Conservation (phyloP, 129 eudicot species). For the Arctium minus region DNA sequence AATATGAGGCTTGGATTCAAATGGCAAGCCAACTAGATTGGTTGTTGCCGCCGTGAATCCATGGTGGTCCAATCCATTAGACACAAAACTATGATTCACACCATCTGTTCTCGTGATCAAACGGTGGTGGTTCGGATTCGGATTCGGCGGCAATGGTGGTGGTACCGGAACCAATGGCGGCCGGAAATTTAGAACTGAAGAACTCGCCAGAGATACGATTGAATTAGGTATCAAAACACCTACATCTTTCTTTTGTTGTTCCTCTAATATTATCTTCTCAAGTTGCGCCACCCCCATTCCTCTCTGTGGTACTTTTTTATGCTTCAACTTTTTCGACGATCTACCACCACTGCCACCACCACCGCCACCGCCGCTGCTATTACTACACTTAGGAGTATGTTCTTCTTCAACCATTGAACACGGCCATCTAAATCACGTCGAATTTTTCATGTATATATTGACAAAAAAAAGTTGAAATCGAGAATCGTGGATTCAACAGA, state of each 20-base stretch:
- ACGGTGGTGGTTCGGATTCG: neutral
- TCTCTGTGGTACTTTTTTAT: slow-evolving; percentile 72
- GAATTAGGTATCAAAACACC: slow-evolving; percentile 22
- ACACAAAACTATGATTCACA: neutral
- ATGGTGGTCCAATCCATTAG: slow-evolving; percentile 31
- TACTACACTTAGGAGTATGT: slow-evolving; percentile 33
- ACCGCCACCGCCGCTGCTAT: slow-evolving; percentile 17
- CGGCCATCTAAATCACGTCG: slow-evolving; percentile 37
- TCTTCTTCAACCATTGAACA: slow-evolving; percentile 55
- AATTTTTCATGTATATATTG: neutral
- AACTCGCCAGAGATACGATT: slow-evolving; percentile 27
- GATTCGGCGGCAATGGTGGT: slow-evolving; percentile 27
- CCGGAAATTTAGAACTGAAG: slow-evolving; percentile 34
- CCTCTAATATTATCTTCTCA: slow-evolving; percentile 71
- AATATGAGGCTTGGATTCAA: slow-evolving; percentile 26
- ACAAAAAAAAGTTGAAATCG: slow-evolving; percentile 5
- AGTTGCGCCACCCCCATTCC: slow-evolving; percentile 94
- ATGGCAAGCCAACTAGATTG: slow-evolving; percentile 30
- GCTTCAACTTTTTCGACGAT: slow-evolving; percentile 56
- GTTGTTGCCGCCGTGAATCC: neutral
- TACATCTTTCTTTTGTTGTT: slow-evolving; percentile 47
- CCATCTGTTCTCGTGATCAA: slow-evolving; percentile 31
- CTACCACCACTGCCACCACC: slow-evolving; percentile 18
- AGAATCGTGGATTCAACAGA: slow-evolving; percentile 5
- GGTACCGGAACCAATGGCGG: slow-evolving; percentile 29